phyloP scores from a whole-genome alignment of 2,329 filamentous ascomycete genomes.

The Myotisia sp. region DNA sequence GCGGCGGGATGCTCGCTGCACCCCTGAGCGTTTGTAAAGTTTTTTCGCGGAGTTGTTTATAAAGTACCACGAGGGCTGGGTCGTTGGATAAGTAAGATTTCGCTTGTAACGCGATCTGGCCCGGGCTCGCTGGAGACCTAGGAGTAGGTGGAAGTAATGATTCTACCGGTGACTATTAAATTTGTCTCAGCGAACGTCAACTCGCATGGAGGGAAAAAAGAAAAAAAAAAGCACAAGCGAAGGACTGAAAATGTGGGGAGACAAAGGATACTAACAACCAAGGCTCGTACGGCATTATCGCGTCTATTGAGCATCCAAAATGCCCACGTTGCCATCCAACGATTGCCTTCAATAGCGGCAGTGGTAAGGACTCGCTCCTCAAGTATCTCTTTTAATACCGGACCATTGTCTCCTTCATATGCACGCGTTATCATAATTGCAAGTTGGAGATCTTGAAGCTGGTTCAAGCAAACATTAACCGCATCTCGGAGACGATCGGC shows the following conservation, averaged over 20 bases:
- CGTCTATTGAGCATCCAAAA: constrained; percentile 79
- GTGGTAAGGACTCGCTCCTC: constrained; percentile 64
- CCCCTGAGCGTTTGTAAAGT: constrained; percentile 71
- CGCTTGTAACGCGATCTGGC: constrained; percentile 44
- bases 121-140: constrained; percentile 48
- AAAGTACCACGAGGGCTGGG: constrained; percentile 73
- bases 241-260: neutral
- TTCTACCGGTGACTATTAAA: constrained; percentile 67
- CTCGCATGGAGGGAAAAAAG: neutral
- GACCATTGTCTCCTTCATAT: constrained; percentile 78
- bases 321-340: constrained; percentile 91
- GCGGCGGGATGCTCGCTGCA: constrained; percentile 64
- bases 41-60: constrained; percentile 68
- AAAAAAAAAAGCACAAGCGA: constrained; percentile 11
- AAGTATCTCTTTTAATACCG: constrained; percentile 57
- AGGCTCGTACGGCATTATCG: constrained; percentile 68
- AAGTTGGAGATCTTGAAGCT: constrained; percentile 76
- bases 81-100: constrained; percentile 81
- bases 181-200: neutral
- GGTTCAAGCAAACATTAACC: constrained; percentile 70
- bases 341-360: constrained; percentile 67
- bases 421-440: constrained; percentile 77
- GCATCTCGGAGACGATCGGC: constrained; percentile 76
- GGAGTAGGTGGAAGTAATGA: constrained; percentile 42
- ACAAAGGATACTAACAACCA: constrained; percentile 48